Percentiles rank a stretch among this genome's conserved stretches.
Evolutionary conservation across 2,329 filamentous ascomycete species (phyloP).

Genomic region (Zasmidium angulare): DNA sequence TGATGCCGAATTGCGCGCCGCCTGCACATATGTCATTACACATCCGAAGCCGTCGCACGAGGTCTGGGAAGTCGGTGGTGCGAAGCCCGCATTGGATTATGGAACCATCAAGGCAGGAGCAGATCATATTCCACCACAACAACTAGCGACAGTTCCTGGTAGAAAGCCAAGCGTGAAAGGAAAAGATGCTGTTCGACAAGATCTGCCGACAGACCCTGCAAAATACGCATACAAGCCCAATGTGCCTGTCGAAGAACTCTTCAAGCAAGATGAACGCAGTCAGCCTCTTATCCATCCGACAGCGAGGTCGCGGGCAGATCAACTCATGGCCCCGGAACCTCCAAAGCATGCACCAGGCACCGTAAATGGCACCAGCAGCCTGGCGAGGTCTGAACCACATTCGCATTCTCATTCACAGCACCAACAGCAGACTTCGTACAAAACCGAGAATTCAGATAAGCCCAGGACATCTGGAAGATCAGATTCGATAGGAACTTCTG

Average conservation of each 20-base stretch:
- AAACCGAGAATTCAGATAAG: conserved; percentile 31
- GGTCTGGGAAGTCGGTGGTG: conserved; percentile 32
- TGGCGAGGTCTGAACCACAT: conserved; percentile 26
- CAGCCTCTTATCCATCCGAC: conserved; percentile 10
- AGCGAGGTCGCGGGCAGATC: conserved; percentile 28
- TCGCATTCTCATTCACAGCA: conserved; percentile 13
- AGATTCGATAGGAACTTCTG: conserved; percentile 31
- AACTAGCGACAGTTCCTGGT: conserved; percentile 9
- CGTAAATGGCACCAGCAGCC: conserved; percentile 1
- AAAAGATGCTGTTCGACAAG: conserved; percentile 9
- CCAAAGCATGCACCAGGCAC: conserved; percentile 6
- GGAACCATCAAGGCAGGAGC: conserved; percentile 29
- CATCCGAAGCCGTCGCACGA: conserved; percentile 38
- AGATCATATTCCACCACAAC: conserved; percentile 3
- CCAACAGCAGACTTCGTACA: conserved; percentile 8
- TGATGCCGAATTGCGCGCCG: conserved; percentile 46
- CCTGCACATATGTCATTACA: conserved; percentile 46
- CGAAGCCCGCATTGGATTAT: conserved; percentile 35
- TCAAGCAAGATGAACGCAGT: conserved; percentile 14
- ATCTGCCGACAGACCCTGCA: conserved; percentile 11
- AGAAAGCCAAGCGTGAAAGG: conserved; percentile 9
- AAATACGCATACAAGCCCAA: conserved; percentile 21
- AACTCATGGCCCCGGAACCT: conserved; percentile 27
- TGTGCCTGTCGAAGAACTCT: conserved; percentile 23
- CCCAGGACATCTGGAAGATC: conserved; percentile 27